Evolutionary conservation across 208 protist species (phyloP).

Genomic region (Leishmania turanica): DNA sequence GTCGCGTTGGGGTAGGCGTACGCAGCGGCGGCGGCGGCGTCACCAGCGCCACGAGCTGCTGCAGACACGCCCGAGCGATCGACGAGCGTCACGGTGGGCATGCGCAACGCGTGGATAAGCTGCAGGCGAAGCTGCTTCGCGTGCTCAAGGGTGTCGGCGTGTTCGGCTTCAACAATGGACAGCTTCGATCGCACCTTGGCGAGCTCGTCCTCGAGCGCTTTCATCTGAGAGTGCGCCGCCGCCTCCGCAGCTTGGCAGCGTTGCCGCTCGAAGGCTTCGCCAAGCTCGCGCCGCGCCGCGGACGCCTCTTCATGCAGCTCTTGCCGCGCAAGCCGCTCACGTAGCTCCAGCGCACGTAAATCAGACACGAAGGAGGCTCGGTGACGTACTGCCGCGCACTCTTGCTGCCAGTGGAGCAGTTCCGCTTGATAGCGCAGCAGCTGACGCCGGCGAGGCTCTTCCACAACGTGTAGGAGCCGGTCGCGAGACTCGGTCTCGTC

Average conservation of each 20-base stretch:
- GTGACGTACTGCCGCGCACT: background rate
- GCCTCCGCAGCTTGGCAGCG: background rate
- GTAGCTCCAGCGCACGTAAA: slow-evolving; percentile 5
- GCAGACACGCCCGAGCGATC: background rate
- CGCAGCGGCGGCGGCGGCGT: slow-evolving; percentile 1
- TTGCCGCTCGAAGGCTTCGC: background rate
- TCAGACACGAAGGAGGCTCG: background rate
- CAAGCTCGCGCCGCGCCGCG: background rate
- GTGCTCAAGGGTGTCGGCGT: slow-evolving; percentile 21
- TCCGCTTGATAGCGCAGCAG: slow-evolving; percentile 11
- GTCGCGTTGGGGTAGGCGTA: slow-evolving; percentile 14
- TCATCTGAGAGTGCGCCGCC: background rate
- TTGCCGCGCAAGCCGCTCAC: slow-evolving; percentile 17
- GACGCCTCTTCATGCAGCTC: slow-evolving; percentile 2
- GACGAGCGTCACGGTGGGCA: slow-evolving; percentile 58
- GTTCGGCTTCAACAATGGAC: background rate
- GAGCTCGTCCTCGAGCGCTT: slow-evolving; percentile 2
- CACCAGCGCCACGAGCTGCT: background rate
- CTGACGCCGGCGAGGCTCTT: slow-evolving; percentile 7
- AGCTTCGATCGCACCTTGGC: background rate
- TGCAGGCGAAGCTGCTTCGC: slow-evolving; percentile 40
- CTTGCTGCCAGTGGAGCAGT: slow-evolving; percentile 9
- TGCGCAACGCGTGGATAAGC: slow-evolving; percentile 49
- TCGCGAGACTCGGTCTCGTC: slow-evolving; percentile 14
- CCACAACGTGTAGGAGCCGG: slow-evolving; percentile 10